Conservation (phyloP, 1,284 basidiomycete genomes). For the Pseudozyma flocculosa region DNA sequence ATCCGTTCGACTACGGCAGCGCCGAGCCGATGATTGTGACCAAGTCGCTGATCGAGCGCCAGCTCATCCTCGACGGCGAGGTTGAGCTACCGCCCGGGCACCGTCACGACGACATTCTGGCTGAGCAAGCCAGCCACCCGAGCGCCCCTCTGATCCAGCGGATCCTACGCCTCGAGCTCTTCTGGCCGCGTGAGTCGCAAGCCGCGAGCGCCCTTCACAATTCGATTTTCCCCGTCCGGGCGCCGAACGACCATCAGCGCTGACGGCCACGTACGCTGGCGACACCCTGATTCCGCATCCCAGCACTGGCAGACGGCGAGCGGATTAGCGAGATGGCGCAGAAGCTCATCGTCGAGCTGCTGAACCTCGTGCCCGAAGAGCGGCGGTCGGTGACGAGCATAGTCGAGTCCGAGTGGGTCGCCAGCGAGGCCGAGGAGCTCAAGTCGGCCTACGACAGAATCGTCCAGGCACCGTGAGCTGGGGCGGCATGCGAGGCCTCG, state of each 20-base stretch:
- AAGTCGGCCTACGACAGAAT: background rate
- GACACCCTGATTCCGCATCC: too few species aligned
- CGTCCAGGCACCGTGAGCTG: too few species aligned
- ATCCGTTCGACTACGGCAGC: background rate
- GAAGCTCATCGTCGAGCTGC: background rate
- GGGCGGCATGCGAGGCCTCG: too few species aligned
- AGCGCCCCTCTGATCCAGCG: background rate
- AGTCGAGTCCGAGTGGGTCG: background rate
- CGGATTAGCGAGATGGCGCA: too few species aligned
- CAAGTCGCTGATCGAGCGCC: background rate
- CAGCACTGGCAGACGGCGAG: too few species aligned
- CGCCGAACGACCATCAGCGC: too few species aligned
- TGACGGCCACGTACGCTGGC: too few species aligned
- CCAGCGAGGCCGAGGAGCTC: background rate
- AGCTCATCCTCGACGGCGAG: background rate
- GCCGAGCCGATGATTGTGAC: background rate
- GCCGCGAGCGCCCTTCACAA: too few species aligned
- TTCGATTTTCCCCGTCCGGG: too few species aligned
- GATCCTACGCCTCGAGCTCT: background rate
- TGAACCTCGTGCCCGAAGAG: background rate
- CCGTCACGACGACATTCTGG: background rate
- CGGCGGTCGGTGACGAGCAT: background rate
- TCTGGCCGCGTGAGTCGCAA: background rate
- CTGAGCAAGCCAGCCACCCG: background rate
- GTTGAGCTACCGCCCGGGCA: background rate